Evolutionary conservation across 2,329 filamentous ascomycete genomes (phyloP).

Genomic region (Penicillium nordicum): DNA sequence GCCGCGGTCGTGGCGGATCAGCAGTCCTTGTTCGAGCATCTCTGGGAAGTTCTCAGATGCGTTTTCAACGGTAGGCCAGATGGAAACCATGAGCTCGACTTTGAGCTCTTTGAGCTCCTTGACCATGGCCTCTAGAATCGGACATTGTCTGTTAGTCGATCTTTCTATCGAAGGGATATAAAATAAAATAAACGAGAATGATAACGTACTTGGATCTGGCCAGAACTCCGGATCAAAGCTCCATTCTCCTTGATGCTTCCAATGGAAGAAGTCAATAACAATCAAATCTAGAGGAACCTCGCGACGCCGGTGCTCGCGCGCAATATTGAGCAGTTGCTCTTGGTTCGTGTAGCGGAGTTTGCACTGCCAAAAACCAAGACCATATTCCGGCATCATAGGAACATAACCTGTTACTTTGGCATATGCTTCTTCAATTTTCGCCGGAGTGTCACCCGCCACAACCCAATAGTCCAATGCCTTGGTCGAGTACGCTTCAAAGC

Average conservation of each 20-base stretch:
- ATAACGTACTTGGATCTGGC: slow-evolving; percentile 56
- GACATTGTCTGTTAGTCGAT: background rate
- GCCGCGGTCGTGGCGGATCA: slow-evolving; percentile 61
- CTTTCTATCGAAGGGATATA: background rate
- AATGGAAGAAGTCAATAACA: slow-evolving; percentile 67
- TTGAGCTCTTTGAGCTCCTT: slow-evolving; percentile 56
- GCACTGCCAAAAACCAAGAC: slow-evolving; percentile 66
- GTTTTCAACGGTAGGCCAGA: slow-evolving; percentile 65
- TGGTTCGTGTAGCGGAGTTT: slow-evolving; percentile 65
- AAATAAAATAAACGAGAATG: background rate
- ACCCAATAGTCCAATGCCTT: slow-evolving; percentile 62
- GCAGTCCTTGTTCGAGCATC: slow-evolving; percentile 59
- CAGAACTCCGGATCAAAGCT: slow-evolving; percentile 62
- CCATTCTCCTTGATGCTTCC: slow-evolving; percentile 66
- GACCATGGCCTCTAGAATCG: slow-evolving; percentile 56
- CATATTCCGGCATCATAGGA: slow-evolving; percentile 67
- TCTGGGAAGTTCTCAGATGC: slow-evolving; percentile 58
- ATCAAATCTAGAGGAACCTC: slow-evolving; percentile 61
- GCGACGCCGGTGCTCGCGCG: slow-evolving; percentile 56
- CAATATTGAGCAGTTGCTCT: slow-evolving; percentile 59
- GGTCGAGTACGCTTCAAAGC: slow-evolving; percentile 59
- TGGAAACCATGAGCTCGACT: slow-evolving; percentile 66
- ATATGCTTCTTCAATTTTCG: slow-evolving; percentile 57
- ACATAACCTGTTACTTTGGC: slow-evolving; percentile 56
- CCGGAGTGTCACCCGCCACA: slow-evolving; percentile 55